phyloP scores from a whole-genome alignment of 192 early-diverging fungal species.

The Coemansia sp. region DNA sequence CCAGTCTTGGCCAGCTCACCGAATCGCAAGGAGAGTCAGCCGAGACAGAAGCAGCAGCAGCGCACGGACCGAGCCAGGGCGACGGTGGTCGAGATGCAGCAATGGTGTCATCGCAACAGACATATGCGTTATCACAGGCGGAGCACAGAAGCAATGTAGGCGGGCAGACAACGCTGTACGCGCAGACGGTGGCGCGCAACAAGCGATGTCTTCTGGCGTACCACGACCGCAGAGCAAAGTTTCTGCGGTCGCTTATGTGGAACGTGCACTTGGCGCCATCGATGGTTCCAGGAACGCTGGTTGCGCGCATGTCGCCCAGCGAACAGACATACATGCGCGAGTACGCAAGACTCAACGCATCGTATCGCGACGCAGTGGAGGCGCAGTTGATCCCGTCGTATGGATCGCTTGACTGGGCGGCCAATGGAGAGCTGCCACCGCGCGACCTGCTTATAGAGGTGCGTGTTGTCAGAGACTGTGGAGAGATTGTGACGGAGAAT shows the following conservation, averaged over 20 bases:
- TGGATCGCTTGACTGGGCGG: conserved; percentile 72
- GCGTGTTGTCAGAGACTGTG: conserved; percentile 82
- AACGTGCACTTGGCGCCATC: conserved; percentile 45
- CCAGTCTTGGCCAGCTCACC: conserved; percentile 15
- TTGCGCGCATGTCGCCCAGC: conserved; percentile 23
- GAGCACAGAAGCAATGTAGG: conserved; percentile 24
- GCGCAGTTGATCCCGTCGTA: conserved; percentile 27
- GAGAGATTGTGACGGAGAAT: conserved; percentile 87
- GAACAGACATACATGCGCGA: conserved; percentile 51
- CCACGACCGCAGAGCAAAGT: conserved; percentile 69
- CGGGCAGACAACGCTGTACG: conserved; percentile 41
- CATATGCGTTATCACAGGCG: conserved; percentile 18
- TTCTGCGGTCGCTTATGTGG: conserved; percentile 66
- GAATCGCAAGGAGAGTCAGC: conserved; percentile 5
- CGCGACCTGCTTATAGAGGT: conserved; percentile 92
- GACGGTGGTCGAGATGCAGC: background rate
- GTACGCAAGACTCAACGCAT: conserved; percentile 67
- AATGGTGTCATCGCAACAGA: background rate
- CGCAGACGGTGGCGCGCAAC: conserved; percentile 66
- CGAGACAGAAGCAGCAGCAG: background rate
- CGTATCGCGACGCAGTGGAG: conserved; percentile 60
- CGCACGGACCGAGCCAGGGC: background rate
- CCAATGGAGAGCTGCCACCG: conserved; percentile 78
- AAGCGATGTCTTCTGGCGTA: conserved; percentile 91
- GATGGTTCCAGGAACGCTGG: conserved; percentile 27